These are phyloP conservation scores for Barnettozyma salicaria DNA, from an alignment of 805 yeast species.

Conservation along the genomic window DNA sequence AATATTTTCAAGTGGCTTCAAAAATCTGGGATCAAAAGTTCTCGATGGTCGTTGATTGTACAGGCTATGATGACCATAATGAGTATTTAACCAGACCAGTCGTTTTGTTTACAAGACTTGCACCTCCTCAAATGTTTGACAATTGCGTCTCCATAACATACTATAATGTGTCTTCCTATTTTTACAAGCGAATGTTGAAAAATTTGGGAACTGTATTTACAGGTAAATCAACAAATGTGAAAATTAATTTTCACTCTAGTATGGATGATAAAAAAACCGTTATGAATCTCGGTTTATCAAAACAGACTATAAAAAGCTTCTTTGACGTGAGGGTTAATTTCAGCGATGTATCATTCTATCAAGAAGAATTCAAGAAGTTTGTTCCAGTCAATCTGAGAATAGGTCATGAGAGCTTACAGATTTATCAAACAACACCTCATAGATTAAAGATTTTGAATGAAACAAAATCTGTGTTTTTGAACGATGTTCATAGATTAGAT, in stretches of 20 bases:
- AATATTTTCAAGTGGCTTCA: conserved; percentile 56
- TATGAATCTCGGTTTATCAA: conserved; percentile 40
- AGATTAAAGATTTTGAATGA: conserved; percentile 33
- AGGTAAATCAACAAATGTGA: conserved; percentile 7
- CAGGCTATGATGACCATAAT: conserved; percentile 41
- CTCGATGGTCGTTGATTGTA: conserved; percentile 61
- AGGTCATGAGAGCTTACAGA: conserved; percentile 64
- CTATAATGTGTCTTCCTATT: conserved; percentile 32
- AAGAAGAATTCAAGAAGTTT: conserved; percentile 41
- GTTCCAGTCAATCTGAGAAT: conserved; percentile 58
- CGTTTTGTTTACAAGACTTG: conserved; percentile 34
- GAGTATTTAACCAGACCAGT: conserved; percentile 29
- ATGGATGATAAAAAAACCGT: conserved; percentile 40
- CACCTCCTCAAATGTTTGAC: conserved; percentile 44
- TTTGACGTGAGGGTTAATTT: conserved; percentile 48
- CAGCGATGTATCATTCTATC: conserved; percentile 47
- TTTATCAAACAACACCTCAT: conserved; percentile 40
- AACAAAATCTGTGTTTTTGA: conserved; percentile 32
- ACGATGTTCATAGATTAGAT: conserved; percentile 39
- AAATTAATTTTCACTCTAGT: conserved; percentile 39
- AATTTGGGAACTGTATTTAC: conserved; percentile 22
- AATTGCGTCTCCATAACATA: conserved; percentile 52
- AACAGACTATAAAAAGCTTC: conserved; percentile 35
- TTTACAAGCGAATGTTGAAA: conserved; percentile 22
- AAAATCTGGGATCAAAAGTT: conserved; percentile 68